A percentile compares a stretch with the other conserved stretches of the same genome.
Conservation (phyloP, 441 rosid species). For the Corymbia citriodora region DNA sequence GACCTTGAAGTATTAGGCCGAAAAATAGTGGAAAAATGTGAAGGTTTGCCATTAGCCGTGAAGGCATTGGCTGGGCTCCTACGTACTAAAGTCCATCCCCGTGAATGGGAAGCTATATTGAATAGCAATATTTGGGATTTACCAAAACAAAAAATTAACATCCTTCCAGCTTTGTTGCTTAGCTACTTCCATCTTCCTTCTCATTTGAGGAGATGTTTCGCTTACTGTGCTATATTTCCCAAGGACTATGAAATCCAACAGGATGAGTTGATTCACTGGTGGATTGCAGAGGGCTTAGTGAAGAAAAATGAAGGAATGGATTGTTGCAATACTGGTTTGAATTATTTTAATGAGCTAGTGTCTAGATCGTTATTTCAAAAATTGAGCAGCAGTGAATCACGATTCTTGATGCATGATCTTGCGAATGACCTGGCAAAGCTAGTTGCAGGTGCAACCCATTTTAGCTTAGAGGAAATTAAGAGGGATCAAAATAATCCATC, state of each 20-base stretch:
- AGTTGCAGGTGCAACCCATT: neutral
- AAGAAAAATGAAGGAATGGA: rapidly evolving
- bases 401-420: neutral
- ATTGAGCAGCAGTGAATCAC: rapidly evolving
- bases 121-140: neutral
- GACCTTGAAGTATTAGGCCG: rapidly evolving
- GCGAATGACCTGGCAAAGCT: neutral
- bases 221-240: neutral
- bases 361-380: neutral
- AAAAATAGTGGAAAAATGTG: neutral
- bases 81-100: rapidly evolving
- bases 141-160: rapidly evolving
- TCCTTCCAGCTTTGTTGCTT: neutral
- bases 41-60: neutral
- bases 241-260: neutral
- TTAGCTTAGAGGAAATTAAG: rapidly evolving
- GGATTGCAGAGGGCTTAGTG: rapidly evolving
- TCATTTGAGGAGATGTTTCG: neutral
- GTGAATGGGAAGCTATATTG: neutral
- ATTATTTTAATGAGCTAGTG: neutral
- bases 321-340: neutral
- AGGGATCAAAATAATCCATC: rapidly evolving
- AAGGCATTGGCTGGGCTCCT: neutral
- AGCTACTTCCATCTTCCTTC: neutral
- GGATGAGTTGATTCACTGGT: rapidly evolving